Evolutionary conservation across 129 eudicot genomes (phyloP).

Genomic region (Centaurea solstitialis): DNA sequence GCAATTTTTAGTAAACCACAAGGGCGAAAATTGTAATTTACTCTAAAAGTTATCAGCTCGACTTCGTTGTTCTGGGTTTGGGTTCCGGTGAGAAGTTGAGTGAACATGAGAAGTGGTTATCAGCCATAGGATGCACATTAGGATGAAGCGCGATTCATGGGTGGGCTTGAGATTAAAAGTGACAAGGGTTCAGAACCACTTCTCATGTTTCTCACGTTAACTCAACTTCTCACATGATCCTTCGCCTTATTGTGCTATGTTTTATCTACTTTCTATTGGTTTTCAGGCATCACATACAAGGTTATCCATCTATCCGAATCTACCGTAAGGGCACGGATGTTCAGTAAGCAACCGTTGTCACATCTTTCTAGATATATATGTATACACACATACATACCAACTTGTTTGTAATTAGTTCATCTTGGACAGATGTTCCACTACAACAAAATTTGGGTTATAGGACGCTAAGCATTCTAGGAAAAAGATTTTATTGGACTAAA

Average conservation of each 20-base stretch:
- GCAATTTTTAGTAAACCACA: too few relatives aligned
- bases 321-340: conserved; percentile 81
- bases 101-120: too few relatives aligned
- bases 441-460: not conserved
- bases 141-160: too few relatives aligned
- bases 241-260: too few relatives aligned
- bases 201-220: too few relatives aligned
- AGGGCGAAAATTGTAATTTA: too few relatives aligned
- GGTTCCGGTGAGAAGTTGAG: too few relatives aligned
- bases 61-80: not conserved
- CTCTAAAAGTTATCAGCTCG: not conserved
- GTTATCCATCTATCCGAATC: conserved; percentile 91
- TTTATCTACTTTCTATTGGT: not conserved
- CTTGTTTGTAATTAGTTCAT: not conserved
- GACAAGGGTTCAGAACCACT: too few relatives aligned
- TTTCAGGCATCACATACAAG: conserved; percentile 92
- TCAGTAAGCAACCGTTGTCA: conserved; percentile 31
- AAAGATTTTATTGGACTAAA: not conserved
- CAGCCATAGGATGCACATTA: too few relatives aligned
- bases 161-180: too few relatives aligned
- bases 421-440: not conserved
- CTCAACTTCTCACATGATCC: too few relatives aligned
- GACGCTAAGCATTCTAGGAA: not conserved
- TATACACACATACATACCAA: not conserved
- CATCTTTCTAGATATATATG: not conserved